These are phyloP conservation scores for Hymenotorrendiella dingleyae DNA, from an alignment of 2,329 filamentous ascomycete species.

Conservation along the genomic window DNA sequence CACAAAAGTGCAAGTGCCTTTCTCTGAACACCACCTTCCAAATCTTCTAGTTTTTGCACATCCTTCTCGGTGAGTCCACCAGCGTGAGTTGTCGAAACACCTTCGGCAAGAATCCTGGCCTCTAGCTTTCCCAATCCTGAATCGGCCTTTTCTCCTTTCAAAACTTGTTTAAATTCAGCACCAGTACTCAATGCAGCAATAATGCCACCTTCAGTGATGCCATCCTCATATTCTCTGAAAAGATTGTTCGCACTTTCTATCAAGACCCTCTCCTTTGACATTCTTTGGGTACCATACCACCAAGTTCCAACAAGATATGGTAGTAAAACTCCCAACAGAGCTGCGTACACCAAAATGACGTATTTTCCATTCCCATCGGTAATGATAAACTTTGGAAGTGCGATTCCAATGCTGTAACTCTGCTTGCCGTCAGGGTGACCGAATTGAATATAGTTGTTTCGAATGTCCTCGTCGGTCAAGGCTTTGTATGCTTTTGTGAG, in stretches of 20 bases:
- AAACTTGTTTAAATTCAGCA: constrained; percentile 72
- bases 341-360: constrained; percentile 82
- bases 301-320: constrained; percentile 92
- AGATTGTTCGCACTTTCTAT: constrained; percentile 91
- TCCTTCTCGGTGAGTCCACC: constrained; percentile 66
- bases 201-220: constrained; percentile 73
- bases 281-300: constrained; percentile 96
- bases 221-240: constrained; percentile 87
- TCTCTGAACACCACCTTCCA: constrained; percentile 74
- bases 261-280: constrained; percentile 89
- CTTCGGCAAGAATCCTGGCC: constrained; percentile 64
- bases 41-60: constrained; percentile 66
- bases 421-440: constrained; percentile 98
- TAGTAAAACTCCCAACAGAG: constrained; percentile 80
- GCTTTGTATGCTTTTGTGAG: constrained; percentile 98
- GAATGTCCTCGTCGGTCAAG: constrained; percentile 91
- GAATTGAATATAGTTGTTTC: constrained; percentile 94
- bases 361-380: constrained; percentile 94
- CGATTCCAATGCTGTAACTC: constrained; percentile 95
- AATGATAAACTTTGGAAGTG: constrained; percentile 86
- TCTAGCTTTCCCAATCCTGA: constrained; percentile 78
- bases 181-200: constrained; percentile 77
- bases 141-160: constrained; percentile 75
- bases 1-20: constrained; percentile 88
- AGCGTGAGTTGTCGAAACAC: constrained; percentile 45